These are phyloP conservation scores for Rhodotorula paludigena DNA, from an alignment of 768 basidiomycete genomes.

Conservation along the genomic window DNA sequence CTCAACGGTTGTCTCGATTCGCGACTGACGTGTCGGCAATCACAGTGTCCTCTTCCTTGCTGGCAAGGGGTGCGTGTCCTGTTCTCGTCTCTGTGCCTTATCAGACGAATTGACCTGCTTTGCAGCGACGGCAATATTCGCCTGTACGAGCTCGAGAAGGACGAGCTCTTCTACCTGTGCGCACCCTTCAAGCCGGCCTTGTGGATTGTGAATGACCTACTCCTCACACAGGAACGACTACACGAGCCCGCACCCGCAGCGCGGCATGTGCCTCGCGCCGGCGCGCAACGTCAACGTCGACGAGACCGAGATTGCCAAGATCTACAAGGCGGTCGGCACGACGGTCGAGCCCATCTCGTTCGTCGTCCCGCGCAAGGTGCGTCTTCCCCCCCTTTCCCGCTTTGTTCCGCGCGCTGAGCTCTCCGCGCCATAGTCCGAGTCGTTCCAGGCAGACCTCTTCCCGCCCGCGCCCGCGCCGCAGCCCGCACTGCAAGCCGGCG, in stretches of 20 bases:
- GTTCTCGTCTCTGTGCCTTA: background rate
- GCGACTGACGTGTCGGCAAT: conserved; percentile 47
- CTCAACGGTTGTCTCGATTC: too few relatives aligned
- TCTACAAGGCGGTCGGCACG: conserved; percentile 64
- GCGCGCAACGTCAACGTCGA: conserved; percentile 78
- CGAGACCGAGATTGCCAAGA: conserved; percentile 91
- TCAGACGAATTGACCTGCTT: background rate
- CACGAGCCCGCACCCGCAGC: conserved; percentile 85
- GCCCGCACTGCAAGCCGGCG: conserved; percentile 70
- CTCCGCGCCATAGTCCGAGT: conserved; percentile 63
- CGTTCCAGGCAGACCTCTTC: conserved; percentile 96
- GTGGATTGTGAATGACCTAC: too few relatives aligned
- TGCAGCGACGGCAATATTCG: conserved; percentile 88
- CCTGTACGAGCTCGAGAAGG: conserved; percentile 89
- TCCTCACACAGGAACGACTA: conserved; percentile 64
- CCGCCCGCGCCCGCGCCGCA: conserved; percentile 81
- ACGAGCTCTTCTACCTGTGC: conserved; percentile 60
- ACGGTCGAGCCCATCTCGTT: conserved; percentile 87
- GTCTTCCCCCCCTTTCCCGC: conserved; percentile 29
- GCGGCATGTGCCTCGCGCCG: conserved; percentile 95
- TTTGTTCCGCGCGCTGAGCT: background rate
- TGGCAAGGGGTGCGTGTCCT: conserved; percentile 70
- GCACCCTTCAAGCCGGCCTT: background rate
- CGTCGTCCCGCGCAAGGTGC: conserved; percentile 85
- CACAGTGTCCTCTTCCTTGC: conserved; percentile 51